These are phyloP conservation scores for Podospora fimiseda DNA, from an alignment of 495 filamentous ascomycete species.

Conservation along the genomic window DNA sequence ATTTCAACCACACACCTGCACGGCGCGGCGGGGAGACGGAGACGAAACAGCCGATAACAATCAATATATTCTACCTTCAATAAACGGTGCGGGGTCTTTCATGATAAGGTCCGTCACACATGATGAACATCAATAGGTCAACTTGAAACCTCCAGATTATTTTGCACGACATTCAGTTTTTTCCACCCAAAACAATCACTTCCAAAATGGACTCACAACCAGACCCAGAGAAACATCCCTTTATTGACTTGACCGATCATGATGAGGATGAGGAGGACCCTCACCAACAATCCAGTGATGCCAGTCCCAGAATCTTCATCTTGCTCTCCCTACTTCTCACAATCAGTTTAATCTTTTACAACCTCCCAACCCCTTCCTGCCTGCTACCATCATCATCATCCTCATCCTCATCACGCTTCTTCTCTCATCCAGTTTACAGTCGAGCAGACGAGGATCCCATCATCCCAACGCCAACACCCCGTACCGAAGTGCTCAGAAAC, in stretches of 20 bases:
- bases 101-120: too few species aligned
- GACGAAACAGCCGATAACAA: neutral
- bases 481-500: constrained; percentile 43
- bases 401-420: neutral
- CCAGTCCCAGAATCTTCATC: neutral
- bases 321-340: neutral
- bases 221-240: neutral
- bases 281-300: neutral
- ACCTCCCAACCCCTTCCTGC: neutral
- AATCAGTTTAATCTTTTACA: neutral
- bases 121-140: too few species aligned
- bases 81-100: too few species aligned
- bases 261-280: too few species aligned
- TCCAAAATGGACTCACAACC: neutral
- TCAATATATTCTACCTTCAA: neutral
- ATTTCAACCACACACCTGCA: neutral
- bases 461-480: constrained; percentile 14
- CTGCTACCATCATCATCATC: neutral
- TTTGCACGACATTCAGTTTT: neutral
- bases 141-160: neutral
- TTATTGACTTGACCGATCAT: neutral
- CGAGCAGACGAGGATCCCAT: neutral
- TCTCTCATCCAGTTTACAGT: neutral
- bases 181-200: neutral
- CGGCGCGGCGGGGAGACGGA: neutral